These are phyloP conservation scores for Beauveria rudraprayagi DNA, from an alignment of 2,329 filamentous ascomycete species.

Conservation along the genomic window DNA sequence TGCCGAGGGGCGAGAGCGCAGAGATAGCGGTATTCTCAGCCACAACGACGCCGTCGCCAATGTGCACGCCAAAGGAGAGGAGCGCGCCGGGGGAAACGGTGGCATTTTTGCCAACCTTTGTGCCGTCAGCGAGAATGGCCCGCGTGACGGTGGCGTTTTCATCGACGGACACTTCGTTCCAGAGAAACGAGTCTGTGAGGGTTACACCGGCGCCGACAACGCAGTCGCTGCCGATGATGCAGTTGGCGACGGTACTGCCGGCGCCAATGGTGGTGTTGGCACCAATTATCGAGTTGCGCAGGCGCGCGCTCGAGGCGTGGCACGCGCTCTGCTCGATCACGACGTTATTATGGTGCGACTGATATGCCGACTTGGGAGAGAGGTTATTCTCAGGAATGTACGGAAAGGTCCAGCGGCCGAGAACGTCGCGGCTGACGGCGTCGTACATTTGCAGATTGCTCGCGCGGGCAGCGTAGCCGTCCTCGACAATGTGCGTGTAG, in stretches of 20 bases:
- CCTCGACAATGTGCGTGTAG: conserved; percentile 74
- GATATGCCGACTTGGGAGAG: conserved; percentile 67
- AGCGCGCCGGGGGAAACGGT: conserved; percentile 64
- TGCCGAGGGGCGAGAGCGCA: conserved; percentile 28
- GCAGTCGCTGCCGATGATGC: conserved; percentile 76
- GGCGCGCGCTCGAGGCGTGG: conserved; percentile 61
- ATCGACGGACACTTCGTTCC: conserved; percentile 73
- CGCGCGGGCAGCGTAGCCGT: conserved; percentile 80
- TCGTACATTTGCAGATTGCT: conserved; percentile 86
- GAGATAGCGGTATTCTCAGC: conserved; percentile 27
- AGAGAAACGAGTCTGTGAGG: conserved; percentile 75
- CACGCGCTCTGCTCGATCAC: conserved; percentile 74
- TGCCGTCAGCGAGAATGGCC: conserved; percentile 69
- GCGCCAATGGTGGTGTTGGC: conserved; percentile 67
- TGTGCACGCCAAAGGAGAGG: conserved; percentile 68
- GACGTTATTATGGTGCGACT: conserved; percentile 58
- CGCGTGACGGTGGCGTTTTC: conserved; percentile 64
- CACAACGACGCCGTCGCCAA: conserved; percentile 53
- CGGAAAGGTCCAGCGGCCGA: conserved; percentile 80
- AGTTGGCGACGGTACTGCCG: conserved; percentile 61
- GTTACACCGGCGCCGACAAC: conserved; percentile 77
- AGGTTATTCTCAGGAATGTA: conserved; percentile 86
- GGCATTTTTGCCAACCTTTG: conserved; percentile 62
- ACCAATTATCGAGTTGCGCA: conserved; percentile 69
- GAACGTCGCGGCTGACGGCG: conserved; percentile 77